Evolutionary conservation across 805 yeast genomes (phyloP).

Genomic region (Barnettozyma californica): DNA sequence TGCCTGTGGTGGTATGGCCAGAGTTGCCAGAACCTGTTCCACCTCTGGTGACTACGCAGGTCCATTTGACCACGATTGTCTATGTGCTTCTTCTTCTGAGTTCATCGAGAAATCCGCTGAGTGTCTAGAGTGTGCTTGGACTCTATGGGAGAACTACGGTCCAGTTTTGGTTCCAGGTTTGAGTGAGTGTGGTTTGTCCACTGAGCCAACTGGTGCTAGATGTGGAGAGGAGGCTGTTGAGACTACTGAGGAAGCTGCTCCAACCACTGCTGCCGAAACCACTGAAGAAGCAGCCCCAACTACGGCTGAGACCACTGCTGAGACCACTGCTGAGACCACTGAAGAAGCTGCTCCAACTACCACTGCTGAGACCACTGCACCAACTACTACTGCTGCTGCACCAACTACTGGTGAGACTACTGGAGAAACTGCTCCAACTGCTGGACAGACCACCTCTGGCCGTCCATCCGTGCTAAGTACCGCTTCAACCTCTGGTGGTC

Average conservation of each 20-base stretch:
- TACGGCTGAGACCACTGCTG: slow-evolving; percentile 1
- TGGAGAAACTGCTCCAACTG: too few species aligned
- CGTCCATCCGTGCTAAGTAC: too few species aligned
- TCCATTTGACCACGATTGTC: slow-evolving; percentile 8
- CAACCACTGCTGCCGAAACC: neutral
- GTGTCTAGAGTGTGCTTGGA: slow-evolving; percentile 11
- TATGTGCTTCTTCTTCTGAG: slow-evolving; percentile 5
- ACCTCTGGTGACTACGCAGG: slow-evolving; percentile 5
- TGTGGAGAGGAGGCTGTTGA: neutral
- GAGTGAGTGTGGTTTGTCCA: slow-evolving; percentile 7
- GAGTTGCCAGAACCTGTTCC: slow-evolving; percentile 7
- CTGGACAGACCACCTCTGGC: too few species aligned
- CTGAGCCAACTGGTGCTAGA: slow-evolving; percentile 9
- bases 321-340: neutral
- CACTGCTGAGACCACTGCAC: neutral
- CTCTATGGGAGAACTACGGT: slow-evolving; percentile 9
- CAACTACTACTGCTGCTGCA: slow-evolving; percentile 2
- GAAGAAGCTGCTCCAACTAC: neutral
- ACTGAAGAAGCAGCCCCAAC: slow-evolving; percentile 2
- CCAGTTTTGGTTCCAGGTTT: slow-evolving; percentile 2
- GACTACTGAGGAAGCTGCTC: neutral
- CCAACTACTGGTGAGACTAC: too few species aligned
- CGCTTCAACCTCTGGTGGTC: slow-evolving; percentile 5
- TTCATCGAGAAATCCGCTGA: slow-evolving; percentile 1
- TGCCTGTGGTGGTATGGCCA: slow-evolving; percentile 8